These are phyloP conservation scores for Phoenix roebelenii DNA, from an alignment of 176 grass and related monocot species.

Conservation along the genomic window DNA sequence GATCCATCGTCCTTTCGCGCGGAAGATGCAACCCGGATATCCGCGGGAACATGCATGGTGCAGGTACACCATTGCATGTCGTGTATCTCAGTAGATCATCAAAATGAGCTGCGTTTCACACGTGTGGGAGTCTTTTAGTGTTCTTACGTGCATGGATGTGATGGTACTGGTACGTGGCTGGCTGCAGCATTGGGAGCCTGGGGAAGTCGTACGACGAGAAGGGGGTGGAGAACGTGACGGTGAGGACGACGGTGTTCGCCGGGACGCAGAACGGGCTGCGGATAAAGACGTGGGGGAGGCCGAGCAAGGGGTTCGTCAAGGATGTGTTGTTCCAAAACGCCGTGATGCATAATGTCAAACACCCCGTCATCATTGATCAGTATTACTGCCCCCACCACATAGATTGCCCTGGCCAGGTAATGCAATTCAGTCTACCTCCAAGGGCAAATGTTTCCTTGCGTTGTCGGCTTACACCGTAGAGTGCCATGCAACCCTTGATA, in stretches of 20 bases:
- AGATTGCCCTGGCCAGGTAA: constrained; percentile 34
- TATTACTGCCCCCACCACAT: constrained; percentile 49
- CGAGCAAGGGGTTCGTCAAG: constrained; percentile 41
- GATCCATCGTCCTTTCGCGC: no score
- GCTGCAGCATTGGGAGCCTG: constrained; percentile 43
- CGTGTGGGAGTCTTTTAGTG: no score
- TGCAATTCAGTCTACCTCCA: not conserved
- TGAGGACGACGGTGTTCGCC: constrained; percentile 63
- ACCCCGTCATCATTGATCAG: constrained; percentile 94
- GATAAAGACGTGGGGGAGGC: constrained; percentile 73
- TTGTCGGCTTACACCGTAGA: no score
- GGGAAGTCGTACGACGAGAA: constrained; percentile 33
- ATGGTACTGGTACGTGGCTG: not conserved
- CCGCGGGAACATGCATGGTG: no score
- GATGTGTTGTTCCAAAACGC: constrained; percentile 50
- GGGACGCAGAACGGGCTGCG: constrained; percentile 57
- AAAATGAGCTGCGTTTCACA: no score
- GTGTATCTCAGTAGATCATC: not conserved
- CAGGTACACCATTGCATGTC: no score
- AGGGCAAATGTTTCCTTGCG: no score
- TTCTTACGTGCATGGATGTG: no score
- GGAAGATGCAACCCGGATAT: no score
- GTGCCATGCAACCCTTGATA: no score
- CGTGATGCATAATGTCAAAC: constrained; percentile 50
- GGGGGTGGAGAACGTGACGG: constrained; percentile 68